Evolutionary conservation across 306 rosid species (phyloP).

Genomic region (Leucaena leucocephala): DNA sequence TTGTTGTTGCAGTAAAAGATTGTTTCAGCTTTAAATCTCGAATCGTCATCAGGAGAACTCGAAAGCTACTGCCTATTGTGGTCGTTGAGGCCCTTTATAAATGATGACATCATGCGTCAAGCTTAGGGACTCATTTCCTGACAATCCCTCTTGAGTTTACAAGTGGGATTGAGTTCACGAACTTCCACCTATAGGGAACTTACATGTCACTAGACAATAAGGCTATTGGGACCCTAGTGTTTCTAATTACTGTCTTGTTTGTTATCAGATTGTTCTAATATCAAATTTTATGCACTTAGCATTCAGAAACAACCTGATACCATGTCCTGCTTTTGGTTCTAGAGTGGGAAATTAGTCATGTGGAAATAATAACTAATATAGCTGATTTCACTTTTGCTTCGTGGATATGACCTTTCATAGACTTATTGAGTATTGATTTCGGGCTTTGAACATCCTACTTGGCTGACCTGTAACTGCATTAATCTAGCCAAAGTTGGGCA

Average conservation of each 20-base stretch:
- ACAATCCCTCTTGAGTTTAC: no score
- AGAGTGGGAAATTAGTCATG: background rate
- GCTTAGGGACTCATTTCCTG: slow-evolving; percentile 71
- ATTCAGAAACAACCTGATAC: background rate
- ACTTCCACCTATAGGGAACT: no score
- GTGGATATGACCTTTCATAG: background rate
- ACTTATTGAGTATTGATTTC: background rate
- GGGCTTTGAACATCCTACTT: background rate
- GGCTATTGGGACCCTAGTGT: background rate
- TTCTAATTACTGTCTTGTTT: slow-evolving; percentile 15
- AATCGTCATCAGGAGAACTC: slow-evolving; percentile 63
- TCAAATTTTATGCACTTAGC: background rate
- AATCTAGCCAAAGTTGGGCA: background rate
- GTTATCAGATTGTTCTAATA: background rate
- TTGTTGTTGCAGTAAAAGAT: slow-evolving; percentile 64
- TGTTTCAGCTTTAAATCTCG: slow-evolving; percentile 59
- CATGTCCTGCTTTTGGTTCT: background rate
- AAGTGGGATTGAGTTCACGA: no score
- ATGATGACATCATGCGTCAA: slow-evolving; percentile 45
- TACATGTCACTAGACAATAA: no score
- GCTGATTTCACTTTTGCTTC: background rate
- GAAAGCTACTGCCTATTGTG: slow-evolving; percentile 78
- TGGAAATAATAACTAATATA: background rate
- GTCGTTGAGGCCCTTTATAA: slow-evolving; percentile 64
- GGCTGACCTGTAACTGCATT: background rate